A percentile compares a stretch with the other conserved stretches of the same genome.
Conservation (phyloP, 2,329 filamentous ascomycete genomes). For the Cordyceps cicadae region DNA sequence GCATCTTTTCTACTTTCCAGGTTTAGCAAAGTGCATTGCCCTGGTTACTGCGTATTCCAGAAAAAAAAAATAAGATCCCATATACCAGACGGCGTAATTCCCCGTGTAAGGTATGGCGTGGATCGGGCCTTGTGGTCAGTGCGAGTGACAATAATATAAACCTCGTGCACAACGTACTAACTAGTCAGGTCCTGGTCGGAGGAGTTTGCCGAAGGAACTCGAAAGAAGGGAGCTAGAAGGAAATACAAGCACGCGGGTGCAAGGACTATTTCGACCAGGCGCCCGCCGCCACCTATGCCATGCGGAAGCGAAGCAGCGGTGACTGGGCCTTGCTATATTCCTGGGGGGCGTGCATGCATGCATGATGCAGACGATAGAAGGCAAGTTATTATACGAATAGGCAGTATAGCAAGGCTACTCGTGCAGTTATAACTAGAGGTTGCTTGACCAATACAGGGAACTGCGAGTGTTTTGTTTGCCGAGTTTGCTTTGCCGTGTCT, state of each 20-base stretch:
- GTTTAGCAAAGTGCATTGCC: too few species aligned
- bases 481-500: not conserved
- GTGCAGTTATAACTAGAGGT: not conserved
- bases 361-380: not conserved
- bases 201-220: not conserved
- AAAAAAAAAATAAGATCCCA: too few species aligned
- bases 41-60: too few species aligned
- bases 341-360: not conserved
- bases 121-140: too few species aligned
- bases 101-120: too few species aligned
- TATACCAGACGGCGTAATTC: too few species aligned
- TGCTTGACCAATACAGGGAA: not conserved
- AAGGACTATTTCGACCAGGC: not conserved
- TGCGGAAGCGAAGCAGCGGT: not conserved
- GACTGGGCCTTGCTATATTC: not conserved
- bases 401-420: not conserved
- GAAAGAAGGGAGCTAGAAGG: constrained; percentile 2
- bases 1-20: too few species aligned
- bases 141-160: too few species aligned
- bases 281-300: not conserved
- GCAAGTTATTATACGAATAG: not conserved
- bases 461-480: not conserved
- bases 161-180: too few species aligned
- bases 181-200: too few species aligned
- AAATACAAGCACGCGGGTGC: not conserved